Evolutionary conservation across 768 basidiomycete species (phyloP).

Genomic region (Boletellus sp.): DNA sequence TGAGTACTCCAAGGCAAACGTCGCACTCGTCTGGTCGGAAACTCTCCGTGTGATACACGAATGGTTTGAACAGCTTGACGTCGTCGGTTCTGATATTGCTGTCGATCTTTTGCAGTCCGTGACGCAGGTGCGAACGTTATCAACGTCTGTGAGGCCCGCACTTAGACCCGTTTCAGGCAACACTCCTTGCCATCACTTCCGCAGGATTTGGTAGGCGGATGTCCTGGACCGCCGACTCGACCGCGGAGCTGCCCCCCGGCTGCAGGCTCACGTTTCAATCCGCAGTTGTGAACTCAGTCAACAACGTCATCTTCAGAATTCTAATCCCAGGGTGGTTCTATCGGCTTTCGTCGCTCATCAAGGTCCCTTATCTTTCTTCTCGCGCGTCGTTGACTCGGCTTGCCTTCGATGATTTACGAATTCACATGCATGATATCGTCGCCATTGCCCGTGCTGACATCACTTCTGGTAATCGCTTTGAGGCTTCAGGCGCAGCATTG

Average conservation of each 20-base stretch:
- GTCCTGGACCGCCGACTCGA: slow-evolving; percentile 32
- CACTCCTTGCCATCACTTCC: slow-evolving; percentile 39
- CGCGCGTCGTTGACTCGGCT: slow-evolving; percentile 26
- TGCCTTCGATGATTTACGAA: slow-evolving; percentile 36
- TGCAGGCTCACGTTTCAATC: slow-evolving; percentile 38
- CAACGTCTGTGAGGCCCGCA: not conserved
- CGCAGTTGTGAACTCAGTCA: slow-evolving; percentile 21
- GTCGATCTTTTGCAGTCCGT: slow-evolving; percentile 12
- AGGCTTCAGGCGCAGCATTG: slow-evolving; percentile 33
- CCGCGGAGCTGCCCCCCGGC: slow-evolving; percentile 23
- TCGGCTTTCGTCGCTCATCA: slow-evolving; percentile 16
- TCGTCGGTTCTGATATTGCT: slow-evolving; percentile 15
- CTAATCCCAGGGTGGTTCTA: slow-evolving; percentile 36
- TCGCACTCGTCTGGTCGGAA: slow-evolving; percentile 49
- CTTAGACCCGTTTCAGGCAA: slow-evolving; percentile 17
- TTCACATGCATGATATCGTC: slow-evolving; percentile 42
- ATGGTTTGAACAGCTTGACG: slow-evolving; percentile 41
- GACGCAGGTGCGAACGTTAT: slow-evolving; percentile 10
- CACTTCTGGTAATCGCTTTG: slow-evolving; percentile 23
- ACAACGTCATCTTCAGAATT: slow-evolving; percentile 27
- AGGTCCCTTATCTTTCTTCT: slow-evolving; percentile 36
- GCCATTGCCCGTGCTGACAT: slow-evolving; percentile 36
- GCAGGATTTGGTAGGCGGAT: slow-evolving; percentile 41
- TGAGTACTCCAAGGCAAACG: slow-evolving; percentile 34
- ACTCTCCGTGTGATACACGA: slow-evolving; percentile 37